Evolutionary conservation across 1,139 yeast genomes (phyloP), one percentile per base, ranked within the genome.

Genomic region (Yamadazyma triangularis): DNA sequence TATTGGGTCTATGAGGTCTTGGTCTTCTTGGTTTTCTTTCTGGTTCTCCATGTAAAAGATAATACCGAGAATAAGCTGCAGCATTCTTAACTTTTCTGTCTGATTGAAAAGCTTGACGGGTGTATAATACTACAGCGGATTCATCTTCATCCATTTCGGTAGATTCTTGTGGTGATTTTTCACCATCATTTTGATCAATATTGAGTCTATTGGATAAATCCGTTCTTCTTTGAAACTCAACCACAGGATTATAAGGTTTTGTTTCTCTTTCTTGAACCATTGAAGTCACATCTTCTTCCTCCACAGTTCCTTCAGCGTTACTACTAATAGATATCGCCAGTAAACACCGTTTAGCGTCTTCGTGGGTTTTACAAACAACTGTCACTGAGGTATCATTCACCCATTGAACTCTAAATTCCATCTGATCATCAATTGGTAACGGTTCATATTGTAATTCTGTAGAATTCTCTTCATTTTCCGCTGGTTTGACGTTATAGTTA

Each of bases 21-120:
- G 27, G 32, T 25, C 27, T 38, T 29, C 32, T 28, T 10, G 64
- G 67, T 30, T 56, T 60, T 33, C 77, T 60, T 29, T 76, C 77
- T 0, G 93, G 93, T 46, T 81, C 91, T 3, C 93, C 93, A 46
- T 83, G 80, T 13, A 80, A 50, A 38, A 81, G 60, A 53, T 83
- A 83, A 51, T 81, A 83, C 25, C 86, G 56, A 16, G 88, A 79
- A 35, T 70, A 71, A 11, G 64, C 71, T 15, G 76, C 60, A 4
- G 89, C 81, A 40, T 76, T 73, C 38, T 65, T 66, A 26, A 73
- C 73, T 43, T 82, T 81, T 30, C 63, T 61, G 51, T 83, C 89
- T 8, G 71, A 58, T 31, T 58, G 63, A 26, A 70, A 61, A 4
- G 85, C 68, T 43, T 67, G 75, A 39, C 89, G 61, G 4, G 71